Percentiles rank a stretch among this genome's conserved stretches.
Evolutionary conservation across 2,329 filamentous ascomycete species (phyloP).

Genomic region (Coniochaeta prunicola): DNA sequence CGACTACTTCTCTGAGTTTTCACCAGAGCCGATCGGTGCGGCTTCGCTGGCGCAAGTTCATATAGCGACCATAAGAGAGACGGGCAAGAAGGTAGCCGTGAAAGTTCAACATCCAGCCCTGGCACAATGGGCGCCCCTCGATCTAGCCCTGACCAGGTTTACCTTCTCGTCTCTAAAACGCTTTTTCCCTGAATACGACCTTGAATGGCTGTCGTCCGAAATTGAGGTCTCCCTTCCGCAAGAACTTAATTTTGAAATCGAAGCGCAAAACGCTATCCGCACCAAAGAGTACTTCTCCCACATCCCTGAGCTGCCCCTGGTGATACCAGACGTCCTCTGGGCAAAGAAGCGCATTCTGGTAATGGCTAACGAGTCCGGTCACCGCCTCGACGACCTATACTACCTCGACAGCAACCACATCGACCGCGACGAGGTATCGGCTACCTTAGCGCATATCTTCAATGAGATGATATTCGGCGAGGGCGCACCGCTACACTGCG

Average conservation of each 20-base stretch:
- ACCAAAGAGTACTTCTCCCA: constrained; percentile 75
- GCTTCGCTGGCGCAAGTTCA: constrained; percentile 95
- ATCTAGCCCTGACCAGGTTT: constrained; percentile 78
- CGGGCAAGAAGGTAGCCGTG: constrained; percentile 81
- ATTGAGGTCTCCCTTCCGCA: constrained; percentile 87
- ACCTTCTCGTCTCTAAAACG: constrained; percentile 84
- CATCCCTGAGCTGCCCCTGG: constrained; percentile 67
- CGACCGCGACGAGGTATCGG: constrained; percentile 91
- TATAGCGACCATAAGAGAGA: constrained; percentile 73
- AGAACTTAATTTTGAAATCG: constrained; percentile 82
- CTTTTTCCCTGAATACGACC: constrained; percentile 95
- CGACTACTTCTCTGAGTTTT: constrained; percentile 83
- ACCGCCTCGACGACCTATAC: constrained; percentile 78
- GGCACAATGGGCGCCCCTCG: constrained; percentile 83
- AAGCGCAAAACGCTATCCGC: constrained; percentile 75
- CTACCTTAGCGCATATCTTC: constrained; percentile 84
- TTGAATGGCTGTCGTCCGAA: constrained; percentile 91
- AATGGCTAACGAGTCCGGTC: constrained; percentile 88
- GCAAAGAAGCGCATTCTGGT: constrained; percentile 83
- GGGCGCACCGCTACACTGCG: constrained; percentile 85
- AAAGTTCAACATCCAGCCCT: constrained; percentile 92
- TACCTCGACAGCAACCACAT: constrained; percentile 83
- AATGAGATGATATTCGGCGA: constrained; percentile 99
- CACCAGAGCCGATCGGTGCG: constrained; percentile 73
- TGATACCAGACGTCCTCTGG: constrained; percentile 88